Percentiles rank a stretch among this genome's conserved stretches.
Evolutionary conservation across 441 rosid species (phyloP).

Genomic region (Adansonia grandidieri): DNA sequence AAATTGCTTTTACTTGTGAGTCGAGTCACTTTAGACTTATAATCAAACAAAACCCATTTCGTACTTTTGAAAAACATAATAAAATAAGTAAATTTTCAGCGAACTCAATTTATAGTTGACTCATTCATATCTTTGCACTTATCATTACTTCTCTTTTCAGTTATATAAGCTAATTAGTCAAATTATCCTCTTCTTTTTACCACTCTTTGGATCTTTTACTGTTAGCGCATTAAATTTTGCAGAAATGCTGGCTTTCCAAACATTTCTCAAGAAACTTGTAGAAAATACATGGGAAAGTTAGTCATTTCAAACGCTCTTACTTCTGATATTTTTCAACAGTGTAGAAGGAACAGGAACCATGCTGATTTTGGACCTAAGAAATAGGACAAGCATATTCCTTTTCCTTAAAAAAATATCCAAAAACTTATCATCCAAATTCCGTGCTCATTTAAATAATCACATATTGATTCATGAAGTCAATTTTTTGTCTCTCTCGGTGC

Average conservation of each 20-base stretch:
- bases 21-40: neutral
- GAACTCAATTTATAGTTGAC: neutral
- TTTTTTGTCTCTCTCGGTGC: neutral
- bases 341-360: neutral
- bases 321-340: neutral
- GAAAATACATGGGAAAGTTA: neutral
- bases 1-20: neutral
- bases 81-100: constrained; percentile 9
- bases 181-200: neutral
- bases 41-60: neutral
- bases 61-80: neutral
- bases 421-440: neutral
- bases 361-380: constrained; percentile 1
- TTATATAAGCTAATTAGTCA: neutral
- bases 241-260: neutral
- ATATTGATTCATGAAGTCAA: neutral
- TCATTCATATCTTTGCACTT: neutral
- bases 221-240: neutral
- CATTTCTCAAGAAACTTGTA: neutral
- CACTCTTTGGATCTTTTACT: neutral
- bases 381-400: neutral
- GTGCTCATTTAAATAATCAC: neutral
- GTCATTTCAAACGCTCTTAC: constrained; percentile 5
- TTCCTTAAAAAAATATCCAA: neutral
- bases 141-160: neutral